These are phyloP conservation scores for Drosera capensis DNA, from an alignment of 148 eudicot species.

Conservation along the genomic window DNA sequence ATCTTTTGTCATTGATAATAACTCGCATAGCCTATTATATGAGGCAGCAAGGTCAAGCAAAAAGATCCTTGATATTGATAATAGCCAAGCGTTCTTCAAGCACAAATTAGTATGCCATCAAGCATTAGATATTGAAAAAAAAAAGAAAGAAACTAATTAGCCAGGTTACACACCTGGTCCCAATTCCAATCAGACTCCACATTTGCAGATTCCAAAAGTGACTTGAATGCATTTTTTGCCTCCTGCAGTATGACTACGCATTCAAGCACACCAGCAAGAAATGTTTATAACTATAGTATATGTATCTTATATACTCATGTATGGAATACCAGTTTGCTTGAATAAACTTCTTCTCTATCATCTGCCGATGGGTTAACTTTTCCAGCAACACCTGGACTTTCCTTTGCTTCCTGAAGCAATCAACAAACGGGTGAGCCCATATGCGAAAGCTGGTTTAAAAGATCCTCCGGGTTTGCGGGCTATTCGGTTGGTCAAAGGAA, in stretches of 20 bases:
- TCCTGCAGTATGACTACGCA: slow-evolving; percentile 32
- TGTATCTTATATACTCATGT: no score
- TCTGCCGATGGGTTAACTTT: slow-evolving; percentile 24
- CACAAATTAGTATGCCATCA: not conserved
- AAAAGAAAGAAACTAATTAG: not conserved
- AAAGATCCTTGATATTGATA: slow-evolving; percentile 26
- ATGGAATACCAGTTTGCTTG: slow-evolving; percentile 79
- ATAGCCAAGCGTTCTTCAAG: slow-evolving; percentile 6
- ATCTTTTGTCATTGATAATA: slow-evolving; percentile 81
- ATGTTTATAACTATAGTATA: no score
- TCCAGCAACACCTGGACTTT: slow-evolving; percentile 20
- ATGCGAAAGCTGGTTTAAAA: no score
- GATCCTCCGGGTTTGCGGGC: no score
- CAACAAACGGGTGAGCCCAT: no score
- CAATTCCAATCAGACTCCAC: slow-evolving; percentile 91
- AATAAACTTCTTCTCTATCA: slow-evolving; percentile 53
- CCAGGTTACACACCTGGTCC: slow-evolving; percentile 62
- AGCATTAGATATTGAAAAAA: not conserved
- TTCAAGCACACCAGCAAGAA: no score
- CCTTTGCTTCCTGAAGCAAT: slow-evolving; percentile 49
- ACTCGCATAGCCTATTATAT: slow-evolving; percentile 65
- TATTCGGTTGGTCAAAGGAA: no score
- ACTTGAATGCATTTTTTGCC: slow-evolving; percentile 78
- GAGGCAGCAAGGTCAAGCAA: slow-evolving; percentile 9
- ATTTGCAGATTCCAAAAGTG: slow-evolving; percentile 67